These are phyloP conservation scores for Ampelocalamus luodianensis DNA, from an alignment of 176 grass and related monocot species.

Conservation along the genomic window DNA sequence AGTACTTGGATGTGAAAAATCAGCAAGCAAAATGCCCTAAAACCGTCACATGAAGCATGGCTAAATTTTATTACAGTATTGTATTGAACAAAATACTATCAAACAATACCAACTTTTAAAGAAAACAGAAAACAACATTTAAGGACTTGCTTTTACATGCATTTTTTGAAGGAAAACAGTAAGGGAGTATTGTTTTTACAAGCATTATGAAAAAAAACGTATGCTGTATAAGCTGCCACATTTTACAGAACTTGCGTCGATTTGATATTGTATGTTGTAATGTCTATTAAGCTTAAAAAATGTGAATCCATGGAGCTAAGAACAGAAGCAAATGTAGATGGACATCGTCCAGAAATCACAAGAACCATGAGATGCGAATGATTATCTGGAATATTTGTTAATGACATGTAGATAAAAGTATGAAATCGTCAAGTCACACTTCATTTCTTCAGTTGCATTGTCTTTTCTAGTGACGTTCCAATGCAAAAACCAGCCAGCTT, in stretches of 20 bases:
- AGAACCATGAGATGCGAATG: neutral
- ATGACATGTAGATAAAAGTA: neutral
- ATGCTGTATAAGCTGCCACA: neutral
- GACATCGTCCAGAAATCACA: neutral
- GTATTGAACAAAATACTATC: neutral
- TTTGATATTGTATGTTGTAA: conserved; percentile 13
- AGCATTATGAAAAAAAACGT: neutral
- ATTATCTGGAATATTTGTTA: conserved; percentile 6
- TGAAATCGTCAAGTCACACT: conserved; percentile 21
- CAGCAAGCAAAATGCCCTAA: neutral
- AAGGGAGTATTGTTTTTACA: neutral
- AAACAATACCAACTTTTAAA: neutral
- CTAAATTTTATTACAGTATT: neutral
- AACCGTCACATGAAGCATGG: neutral
- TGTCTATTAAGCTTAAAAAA: neutral
- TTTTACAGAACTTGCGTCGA: neutral
- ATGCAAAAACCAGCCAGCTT: conserved; percentile 39
- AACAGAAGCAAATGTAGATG: neutral
- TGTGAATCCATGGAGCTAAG: neutral
- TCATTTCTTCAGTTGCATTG: conserved; percentile 19
- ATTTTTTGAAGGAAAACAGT: neutral
- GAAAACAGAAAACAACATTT: neutral
- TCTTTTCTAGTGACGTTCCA: conserved; percentile 42
- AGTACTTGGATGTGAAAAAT: neutral
- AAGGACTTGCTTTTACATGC: neutral